Percentiles rank a stretch among this genome's conserved stretches.
phyloP scores from a whole-genome alignment of 345 rosid species.

The Bruguiera gymnorhiza region DNA sequence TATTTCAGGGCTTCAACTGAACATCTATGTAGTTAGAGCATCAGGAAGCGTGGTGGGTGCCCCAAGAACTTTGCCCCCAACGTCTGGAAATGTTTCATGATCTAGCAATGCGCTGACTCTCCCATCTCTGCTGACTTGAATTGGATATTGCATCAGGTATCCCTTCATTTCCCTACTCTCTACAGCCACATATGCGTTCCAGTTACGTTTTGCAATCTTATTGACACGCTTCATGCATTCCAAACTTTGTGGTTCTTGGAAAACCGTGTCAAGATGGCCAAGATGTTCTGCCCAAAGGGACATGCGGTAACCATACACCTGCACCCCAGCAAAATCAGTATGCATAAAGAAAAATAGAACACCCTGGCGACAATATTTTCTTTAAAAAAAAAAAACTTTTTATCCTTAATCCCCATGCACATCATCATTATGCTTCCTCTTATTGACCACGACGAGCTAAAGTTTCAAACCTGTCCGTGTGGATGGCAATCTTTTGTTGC shows the following conservation, averaged over 20 bases:
- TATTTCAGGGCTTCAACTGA: too few species aligned
- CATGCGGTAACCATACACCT: constrained; percentile 72
- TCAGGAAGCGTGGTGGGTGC: constrained; percentile 59
- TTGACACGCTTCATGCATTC: constrained; percentile 45
- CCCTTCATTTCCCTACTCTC: constrained; percentile 51
- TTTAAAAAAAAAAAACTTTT: too few species aligned
- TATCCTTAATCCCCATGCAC: too few species aligned
- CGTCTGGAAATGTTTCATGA: constrained; percentile 57
- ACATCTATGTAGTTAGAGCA: constrained; percentile 45
- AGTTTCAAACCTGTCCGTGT: constrained; percentile 44
- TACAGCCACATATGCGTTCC: constrained; percentile 45
- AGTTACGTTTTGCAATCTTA: constrained; percentile 37
- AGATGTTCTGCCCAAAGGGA: constrained; percentile 72
- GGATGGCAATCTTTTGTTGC: constrained; percentile 46
- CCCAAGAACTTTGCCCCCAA: constrained; percentile 66
- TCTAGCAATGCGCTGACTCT: constrained; percentile 34
- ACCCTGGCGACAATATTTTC: too few species aligned
- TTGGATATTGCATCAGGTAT: constrained; percentile 56
- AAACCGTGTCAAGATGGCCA: constrained; percentile 40
- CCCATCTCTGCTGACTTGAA: constrained; percentile 41
- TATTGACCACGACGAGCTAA: neutral
- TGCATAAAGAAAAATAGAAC: too few species aligned
- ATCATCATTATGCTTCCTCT: neutral
- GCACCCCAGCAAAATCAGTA: neutral
- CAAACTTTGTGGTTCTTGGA: constrained; percentile 34